A percentile compares a stretch with the other conserved stretches of the same genome.
Evolutionary conservation across 768 basidiomycete species (phyloP).

Genomic region (Hygrophorus russula): DNA sequence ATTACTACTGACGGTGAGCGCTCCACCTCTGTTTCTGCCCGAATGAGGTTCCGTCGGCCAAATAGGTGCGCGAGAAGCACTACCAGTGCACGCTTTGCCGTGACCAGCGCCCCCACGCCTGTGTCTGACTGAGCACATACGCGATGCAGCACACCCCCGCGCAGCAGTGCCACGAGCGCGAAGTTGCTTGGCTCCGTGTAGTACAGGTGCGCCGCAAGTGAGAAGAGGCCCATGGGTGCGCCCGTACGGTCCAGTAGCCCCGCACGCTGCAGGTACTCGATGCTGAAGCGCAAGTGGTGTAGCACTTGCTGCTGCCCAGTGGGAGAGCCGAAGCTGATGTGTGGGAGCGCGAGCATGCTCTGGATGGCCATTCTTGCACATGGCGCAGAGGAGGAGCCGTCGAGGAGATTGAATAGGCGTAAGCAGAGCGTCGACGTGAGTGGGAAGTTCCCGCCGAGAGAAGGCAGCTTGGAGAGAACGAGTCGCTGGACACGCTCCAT

Average conservation of each 20-base stretch:
- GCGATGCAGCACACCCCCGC: constrained; percentile 44
- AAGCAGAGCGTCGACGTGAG: constrained; percentile 55
- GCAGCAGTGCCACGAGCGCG: constrained; percentile 47
- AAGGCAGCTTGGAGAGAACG: constrained; percentile 50
- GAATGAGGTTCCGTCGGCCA: constrained; percentile 43
- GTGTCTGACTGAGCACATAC: constrained; percentile 33
- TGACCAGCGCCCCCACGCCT: constrained; percentile 29
- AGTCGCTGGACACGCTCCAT: constrained; percentile 55
- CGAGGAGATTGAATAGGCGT: constrained; percentile 53
- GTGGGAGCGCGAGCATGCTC: constrained; percentile 44
- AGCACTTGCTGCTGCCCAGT: constrained; percentile 45
- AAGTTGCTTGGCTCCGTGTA: constrained; percentile 65
- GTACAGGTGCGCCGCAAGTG: constrained; percentile 43
- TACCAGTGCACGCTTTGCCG: constrained; percentile 40
- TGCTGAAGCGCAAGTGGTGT: constrained; percentile 58
- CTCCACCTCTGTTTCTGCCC: constrained; percentile 20
- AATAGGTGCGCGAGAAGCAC: constrained; percentile 55
- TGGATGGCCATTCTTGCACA: constrained; percentile 37
- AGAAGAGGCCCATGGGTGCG: constrained; percentile 45
- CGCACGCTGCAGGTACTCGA: constrained; percentile 56
- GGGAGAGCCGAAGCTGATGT: constrained; percentile 45
- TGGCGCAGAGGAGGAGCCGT: constrained; percentile 43
- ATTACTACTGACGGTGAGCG: constrained; percentile 47
- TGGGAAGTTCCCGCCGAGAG: constrained; percentile 54
- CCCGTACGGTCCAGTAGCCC: constrained; percentile 43